Evolutionary conservation across 192 early-diverging fungal genomes (phyloP), one percentile per base, ranked within the genome.

Genomic region (Coemansia sp.): DNA sequence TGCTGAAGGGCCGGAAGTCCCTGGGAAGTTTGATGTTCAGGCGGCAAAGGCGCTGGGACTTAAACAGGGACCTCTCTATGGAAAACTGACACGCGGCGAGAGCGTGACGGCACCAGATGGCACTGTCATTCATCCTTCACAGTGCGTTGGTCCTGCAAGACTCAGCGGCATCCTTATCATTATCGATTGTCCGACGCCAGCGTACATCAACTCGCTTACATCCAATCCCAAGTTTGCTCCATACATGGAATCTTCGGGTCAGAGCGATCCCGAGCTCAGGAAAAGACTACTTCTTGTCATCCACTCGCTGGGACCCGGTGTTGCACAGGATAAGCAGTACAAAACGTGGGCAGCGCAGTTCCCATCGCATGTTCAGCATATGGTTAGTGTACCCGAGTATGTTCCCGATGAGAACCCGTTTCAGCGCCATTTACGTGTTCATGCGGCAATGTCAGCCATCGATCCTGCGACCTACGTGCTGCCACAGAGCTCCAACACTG

Each of bases 1-100:
- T 12, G 86, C 86, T 58, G 81, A 85, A 57, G 87, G 90, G 0
- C 87, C 90, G 1, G 79, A 78, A 4, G 80, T 88, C 22, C 84
- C 82, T 0, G 91, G 93, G 21, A 95, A 93, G 61, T 94, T 97
- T 66, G 78, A 90, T 53, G 71, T 83, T 10, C 30, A 82, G 25
- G 83, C 82, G 0, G 93, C 92, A 10, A 34, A 66, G 19, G 78
- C 64, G 21, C 80, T 95, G 2, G 91, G 88, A 2, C 72, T 94
- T 0, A 76, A 77, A 45, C 82, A 85, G 0, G 93, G 93, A 0
- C 83, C 69, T 7, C 55, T 73, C 8, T 89, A 80, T 66, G 68
- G 86, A 0, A 54, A 81, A 22, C 80, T 93, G 24, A 79, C 80
- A 2, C 65, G 59, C 7, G 93, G 91, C 14, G 78, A 84, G 40